Evolutionary conservation across 2,329 filamentous ascomycete species (phyloP).

Genomic region (Chrysoporthe deuterocubensis): DNA sequence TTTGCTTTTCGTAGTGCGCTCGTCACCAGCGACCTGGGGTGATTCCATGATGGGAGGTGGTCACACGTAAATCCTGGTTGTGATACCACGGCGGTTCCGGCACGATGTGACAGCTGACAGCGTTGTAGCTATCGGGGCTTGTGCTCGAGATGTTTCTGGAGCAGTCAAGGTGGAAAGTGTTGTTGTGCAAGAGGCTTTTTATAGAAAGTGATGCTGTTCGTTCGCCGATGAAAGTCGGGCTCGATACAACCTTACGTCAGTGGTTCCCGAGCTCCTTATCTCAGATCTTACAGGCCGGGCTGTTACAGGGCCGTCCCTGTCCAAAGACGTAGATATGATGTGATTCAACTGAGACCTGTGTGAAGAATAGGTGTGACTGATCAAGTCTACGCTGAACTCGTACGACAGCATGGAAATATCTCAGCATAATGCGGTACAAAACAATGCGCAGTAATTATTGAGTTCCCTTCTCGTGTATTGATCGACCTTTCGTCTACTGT

Average conservation of each 20-base stretch:
- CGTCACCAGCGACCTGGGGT: constrained; percentile 45
- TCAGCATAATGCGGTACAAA: too few species aligned
- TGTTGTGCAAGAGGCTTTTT: background rate
- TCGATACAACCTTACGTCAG: background rate
- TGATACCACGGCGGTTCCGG: background rate
- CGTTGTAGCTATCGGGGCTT: background rate
- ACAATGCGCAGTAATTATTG: too few species aligned
- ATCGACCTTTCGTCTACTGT: too few species aligned
- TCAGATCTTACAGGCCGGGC: background rate
- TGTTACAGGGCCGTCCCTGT: background rate
- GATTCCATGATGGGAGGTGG: constrained; percentile 6
- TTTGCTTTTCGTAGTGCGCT: constrained; percentile 58
- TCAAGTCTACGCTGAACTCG: too few species aligned
- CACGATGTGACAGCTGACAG: constrained; percentile 28
- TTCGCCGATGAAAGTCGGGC: background rate
- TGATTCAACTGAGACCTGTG: too few species aligned
- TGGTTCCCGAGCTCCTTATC: background rate
- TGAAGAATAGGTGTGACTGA: too few species aligned
- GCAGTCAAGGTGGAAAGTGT: too few species aligned
- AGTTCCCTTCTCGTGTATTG: too few species aligned
- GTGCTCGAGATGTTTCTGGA: background rate
- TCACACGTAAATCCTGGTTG: background rate
- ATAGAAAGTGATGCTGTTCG: background rate
- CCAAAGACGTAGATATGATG: background rate
- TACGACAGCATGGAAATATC: too few species aligned